phyloP scores from a whole-genome alignment of 2,329 filamentous ascomycete genomes.

The Colletotrichum caudatum region DNA sequence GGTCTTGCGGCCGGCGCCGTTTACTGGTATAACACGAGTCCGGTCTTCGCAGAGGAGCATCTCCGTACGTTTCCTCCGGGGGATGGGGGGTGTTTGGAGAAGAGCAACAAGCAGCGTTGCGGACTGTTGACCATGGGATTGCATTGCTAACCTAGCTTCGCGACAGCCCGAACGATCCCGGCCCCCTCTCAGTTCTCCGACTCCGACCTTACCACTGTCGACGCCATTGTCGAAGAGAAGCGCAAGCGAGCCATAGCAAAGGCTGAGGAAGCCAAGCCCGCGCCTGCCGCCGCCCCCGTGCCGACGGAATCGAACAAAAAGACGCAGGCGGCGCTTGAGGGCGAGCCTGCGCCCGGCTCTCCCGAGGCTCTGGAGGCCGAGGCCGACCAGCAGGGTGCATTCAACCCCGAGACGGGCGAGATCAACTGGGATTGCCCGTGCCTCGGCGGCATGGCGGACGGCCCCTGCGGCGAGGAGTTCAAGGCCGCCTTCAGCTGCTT shows the following conservation, averaged over 20 bases:
- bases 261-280: constrained; percentile 45
- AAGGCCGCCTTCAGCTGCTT: constrained; percentile 98
- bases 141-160: background rate
- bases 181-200: constrained; percentile 67
- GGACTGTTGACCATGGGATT: constrained; percentile 35
- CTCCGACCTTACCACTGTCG: constrained; percentile 71
- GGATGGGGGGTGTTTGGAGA: background rate
- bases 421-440: constrained; percentile 99
- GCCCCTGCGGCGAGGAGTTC: constrained; percentile 96
- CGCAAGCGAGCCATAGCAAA: constrained; percentile 60
- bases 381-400: constrained; percentile 88
- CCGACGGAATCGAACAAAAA: constrained; percentile 43
- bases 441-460: constrained; percentile 95
- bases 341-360: constrained; percentile 49
- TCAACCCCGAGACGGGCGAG: constrained; percentile 98
- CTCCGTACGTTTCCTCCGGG: constrained; percentile 69
- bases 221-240: constrained; percentile 75
- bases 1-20: constrained; percentile 80
- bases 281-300: constrained; percentile 41
- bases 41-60: constrained; percentile 86
- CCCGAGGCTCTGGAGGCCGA: constrained; percentile 78
- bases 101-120: constrained; percentile 1
- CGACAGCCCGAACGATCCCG: constrained; percentile 50
- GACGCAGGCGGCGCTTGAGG: constrained; percentile 41
- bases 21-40: constrained; percentile 95